These are phyloP conservation scores for Trypanosoma caninum DNA, from an alignment of 208 protist genomes.

Conservation along the genomic window DNA sequence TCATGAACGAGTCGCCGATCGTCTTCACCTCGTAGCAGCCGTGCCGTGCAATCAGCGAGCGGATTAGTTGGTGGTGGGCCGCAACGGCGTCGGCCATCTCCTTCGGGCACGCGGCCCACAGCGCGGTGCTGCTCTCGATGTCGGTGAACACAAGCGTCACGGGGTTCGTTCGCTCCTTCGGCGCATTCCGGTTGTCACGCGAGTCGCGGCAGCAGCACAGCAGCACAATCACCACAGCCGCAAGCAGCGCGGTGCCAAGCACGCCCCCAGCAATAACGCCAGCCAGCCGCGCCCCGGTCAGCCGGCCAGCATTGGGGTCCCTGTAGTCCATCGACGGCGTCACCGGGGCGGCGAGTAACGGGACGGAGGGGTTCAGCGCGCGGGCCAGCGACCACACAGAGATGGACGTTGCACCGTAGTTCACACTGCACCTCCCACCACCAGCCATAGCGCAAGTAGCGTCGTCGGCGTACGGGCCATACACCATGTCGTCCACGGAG, in stretches of 20 bases:
- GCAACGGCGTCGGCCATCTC: conserved; percentile 65
- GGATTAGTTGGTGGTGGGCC: conserved; percentile 67
- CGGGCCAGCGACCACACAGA: conserved; percentile 24
- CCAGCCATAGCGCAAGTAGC: background rate
- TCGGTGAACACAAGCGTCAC: conserved; percentile 77
- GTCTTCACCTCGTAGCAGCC: conserved; percentile 86
- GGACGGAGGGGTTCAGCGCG: conserved; percentile 28
- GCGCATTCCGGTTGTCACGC: conserved; percentile 46
- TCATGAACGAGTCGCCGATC: conserved; percentile 85
- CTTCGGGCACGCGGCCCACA: conserved; percentile 63
- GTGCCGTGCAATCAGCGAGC: conserved; percentile 50
- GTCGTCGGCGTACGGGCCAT: conserved; percentile 25
- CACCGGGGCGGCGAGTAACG: background rate
- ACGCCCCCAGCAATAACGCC: conserved; percentile 28
- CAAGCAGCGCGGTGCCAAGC: conserved; percentile 1
- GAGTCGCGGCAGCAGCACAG: conserved; percentile 19
- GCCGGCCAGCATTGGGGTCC: background rate
- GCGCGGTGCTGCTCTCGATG: conserved; percentile 73
- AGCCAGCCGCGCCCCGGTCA: conserved; percentile 18
- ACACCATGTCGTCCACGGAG: conserved; percentile 23
- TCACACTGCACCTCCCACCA: conserved; percentile 20
- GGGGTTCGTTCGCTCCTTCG: conserved; percentile 34
- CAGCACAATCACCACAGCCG: conserved; percentile 10
- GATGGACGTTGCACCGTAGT: conserved; percentile 53
- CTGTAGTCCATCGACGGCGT: conserved; percentile 42